A percentile compares a stretch with the other conserved stretches of the same genome.
phyloP scores from a whole-genome alignment of 2,329 filamentous ascomycete genomes.

The Rhynchosporium secalis region DNA sequence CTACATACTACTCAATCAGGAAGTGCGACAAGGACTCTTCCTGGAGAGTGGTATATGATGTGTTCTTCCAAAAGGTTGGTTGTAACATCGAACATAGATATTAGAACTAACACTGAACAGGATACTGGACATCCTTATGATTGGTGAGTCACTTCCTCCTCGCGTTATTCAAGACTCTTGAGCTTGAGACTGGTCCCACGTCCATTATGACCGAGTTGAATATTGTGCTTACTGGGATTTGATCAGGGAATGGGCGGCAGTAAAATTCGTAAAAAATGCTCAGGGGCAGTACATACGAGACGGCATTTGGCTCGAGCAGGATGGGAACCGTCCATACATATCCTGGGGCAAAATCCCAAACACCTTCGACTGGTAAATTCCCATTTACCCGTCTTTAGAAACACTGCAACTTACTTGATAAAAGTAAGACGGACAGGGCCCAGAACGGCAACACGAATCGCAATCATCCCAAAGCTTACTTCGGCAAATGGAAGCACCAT shows the following conservation, averaged over 20 bases:
- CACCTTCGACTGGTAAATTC: slow-evolving; percentile 24
- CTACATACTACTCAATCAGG: slow-evolving; percentile 27
- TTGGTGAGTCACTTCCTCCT: slow-evolving; percentile 1
- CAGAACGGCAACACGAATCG: slow-evolving; percentile 24
- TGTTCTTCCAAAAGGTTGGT: slow-evolving; percentile 29
- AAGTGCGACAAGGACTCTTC: slow-evolving; percentile 22
- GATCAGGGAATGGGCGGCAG: slow-evolving; percentile 25
- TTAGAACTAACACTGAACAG: slow-evolving; percentile 13
- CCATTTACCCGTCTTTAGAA: neutral
- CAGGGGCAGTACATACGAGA: slow-evolving; percentile 26
- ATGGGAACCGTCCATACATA: slow-evolving; percentile 26
- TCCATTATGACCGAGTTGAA: too few species aligned
- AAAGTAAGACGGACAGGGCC: slow-evolving; percentile 20
- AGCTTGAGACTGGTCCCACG: too few species aligned
- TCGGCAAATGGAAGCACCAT: slow-evolving; percentile 29
- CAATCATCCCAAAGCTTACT: slow-evolving; percentile 26
- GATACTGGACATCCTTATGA: slow-evolving; percentile 31
- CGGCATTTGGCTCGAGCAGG: slow-evolving; percentile 28
- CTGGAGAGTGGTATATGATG: slow-evolving; percentile 30
- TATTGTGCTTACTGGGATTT: too few species aligned
- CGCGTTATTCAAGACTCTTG: too few species aligned
- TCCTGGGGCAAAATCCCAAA: slow-evolving; percentile 20
- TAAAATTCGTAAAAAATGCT: slow-evolving; percentile 24
- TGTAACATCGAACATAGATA: neutral
- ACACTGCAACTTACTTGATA: slow-evolving; percentile 5